Base-by-base conservation (phyloP, 352 stramenopile genomes). In the Phytophthora nicotianae region DNA sequence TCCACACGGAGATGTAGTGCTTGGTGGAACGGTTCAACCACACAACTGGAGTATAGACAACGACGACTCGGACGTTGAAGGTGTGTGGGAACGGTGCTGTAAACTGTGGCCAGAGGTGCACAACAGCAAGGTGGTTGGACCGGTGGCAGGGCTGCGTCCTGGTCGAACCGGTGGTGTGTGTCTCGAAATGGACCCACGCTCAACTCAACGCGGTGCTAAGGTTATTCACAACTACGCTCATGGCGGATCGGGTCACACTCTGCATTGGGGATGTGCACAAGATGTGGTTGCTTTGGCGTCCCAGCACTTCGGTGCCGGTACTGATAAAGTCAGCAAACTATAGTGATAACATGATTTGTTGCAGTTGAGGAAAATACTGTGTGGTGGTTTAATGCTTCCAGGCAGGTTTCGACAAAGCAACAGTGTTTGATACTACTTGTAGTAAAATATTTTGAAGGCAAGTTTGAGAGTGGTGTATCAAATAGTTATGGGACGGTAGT, bases 171-270 rank as follows among this genome's bases (percentile, higher is more conserved):
- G 65, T 20, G 74, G 80, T 8, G 71, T 88, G 40, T 76, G 78
- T 2, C 65, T 91, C 2, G 74, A 85, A 29, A 46, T 79, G n/a
- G 72, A 88, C 3, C 19, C 74, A 3, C 52, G 47, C 8, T 73
- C 55, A 47, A 80, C 65, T 2, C 56, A 32, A 6, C 43, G 41
- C 9, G 79, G 82, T 5, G 79, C 82, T 0, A 0, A 81, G 5
- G 62, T 89, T 29, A 83, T 91, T 67, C 79, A 91, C 70, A 91
- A 89, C 68, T 91, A 91, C 29, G 82, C 69, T 4, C 82, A 91
- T 32, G 77, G 58, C 8, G 82, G 82, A 33, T 89, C 78, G 21
- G 82, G 82, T 24, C 82, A 91, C 58, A 91, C 82, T 11, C 59
- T 91, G 38, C 82, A 91, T 42, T 88, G 82, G 77, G 82, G 79